These are phyloP conservation scores for Raffaelea ambrosiae DNA, from an alignment of 2,329 filamentous ascomycete genomes.

Conservation along the genomic window DNA sequence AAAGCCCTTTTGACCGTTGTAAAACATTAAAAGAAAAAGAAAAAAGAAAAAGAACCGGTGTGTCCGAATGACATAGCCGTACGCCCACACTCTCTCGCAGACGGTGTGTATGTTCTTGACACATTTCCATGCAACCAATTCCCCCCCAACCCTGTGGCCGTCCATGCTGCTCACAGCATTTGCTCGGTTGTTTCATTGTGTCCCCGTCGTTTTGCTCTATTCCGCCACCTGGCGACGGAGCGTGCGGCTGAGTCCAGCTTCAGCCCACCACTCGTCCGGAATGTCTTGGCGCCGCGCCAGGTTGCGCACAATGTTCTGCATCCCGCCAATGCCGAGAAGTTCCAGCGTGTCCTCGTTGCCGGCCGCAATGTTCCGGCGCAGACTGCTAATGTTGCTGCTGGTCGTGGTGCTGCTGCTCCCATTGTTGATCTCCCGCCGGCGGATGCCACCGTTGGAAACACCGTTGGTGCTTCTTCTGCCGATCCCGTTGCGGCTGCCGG, in stretches of 20 bases:
- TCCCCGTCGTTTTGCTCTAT: no score
- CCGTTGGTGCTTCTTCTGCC: neutral
- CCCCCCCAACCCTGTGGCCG: no score
- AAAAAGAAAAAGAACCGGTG: no score
- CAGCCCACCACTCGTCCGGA: constrained; percentile 75
- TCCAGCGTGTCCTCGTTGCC: constrained; percentile 23
- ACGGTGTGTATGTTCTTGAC: no score
- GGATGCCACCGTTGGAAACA: neutral
- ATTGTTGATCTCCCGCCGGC: constrained; percentile 17
- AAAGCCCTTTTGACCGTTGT: neutral
- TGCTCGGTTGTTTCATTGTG: no score
- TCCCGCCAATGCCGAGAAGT: constrained; percentile 41
- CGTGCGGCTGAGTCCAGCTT: constrained; percentile 56
- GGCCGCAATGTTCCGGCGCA: constrained; percentile 21
- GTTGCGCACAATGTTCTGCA: constrained; percentile 64
- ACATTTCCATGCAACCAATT: no score
- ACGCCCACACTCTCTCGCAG: no score
- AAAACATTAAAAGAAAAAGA: no score
- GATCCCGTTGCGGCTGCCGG: neutral
- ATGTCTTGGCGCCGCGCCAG: constrained; percentile 66
- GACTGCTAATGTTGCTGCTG: constrained; percentile 19
- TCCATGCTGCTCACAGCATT: no score
- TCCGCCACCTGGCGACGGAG: no score
- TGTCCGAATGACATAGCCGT: no score
- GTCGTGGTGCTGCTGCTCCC: no score